phyloP scores from a whole-genome alignment of 805 yeast genomes.

The Torulaspora microellipsoides region DNA sequence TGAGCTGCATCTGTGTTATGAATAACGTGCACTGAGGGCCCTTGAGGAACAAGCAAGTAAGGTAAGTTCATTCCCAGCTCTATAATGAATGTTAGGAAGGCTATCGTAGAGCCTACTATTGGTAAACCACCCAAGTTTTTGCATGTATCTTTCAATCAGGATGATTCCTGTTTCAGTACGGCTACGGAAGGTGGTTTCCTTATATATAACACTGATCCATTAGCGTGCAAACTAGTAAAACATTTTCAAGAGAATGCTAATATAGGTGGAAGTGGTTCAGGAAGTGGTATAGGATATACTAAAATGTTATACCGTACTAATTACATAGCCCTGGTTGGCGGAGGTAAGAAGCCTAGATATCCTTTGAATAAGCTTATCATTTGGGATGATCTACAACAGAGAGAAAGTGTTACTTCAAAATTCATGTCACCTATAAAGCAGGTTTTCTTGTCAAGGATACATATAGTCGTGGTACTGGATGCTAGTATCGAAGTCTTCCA shows the following conservation, averaged over 20 bases:
- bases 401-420: slow-evolving; percentile 66
- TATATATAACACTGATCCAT: slow-evolving; percentile 84
- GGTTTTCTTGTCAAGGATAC: slow-evolving; percentile 67
- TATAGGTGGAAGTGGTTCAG: slow-evolving; percentile 57
- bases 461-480: slow-evolving; percentile 67
- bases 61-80: no score
- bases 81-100: slow-evolving; percentile 17
- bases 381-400: slow-evolving; percentile 87
- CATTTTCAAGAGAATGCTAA: slow-evolving; percentile 40
- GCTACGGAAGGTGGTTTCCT: slow-evolving; percentile 78
- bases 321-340: slow-evolving; percentile 85
- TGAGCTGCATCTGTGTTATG: no score
- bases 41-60: no score
- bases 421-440: slow-evolving; percentile 72
- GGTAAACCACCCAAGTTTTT: slow-evolving; percentile 38
- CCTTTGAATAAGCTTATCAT: slow-evolving; percentile 76
- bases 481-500: slow-evolving; percentile 71
- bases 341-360: slow-evolving; percentile 74
- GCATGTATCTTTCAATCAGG: slow-evolving; percentile 77
- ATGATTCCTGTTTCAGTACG: slow-evolving; percentile 82
- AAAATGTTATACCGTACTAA: slow-evolving; percentile 88
- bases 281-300: slow-evolving; percentile 64
- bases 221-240: slow-evolving; percentile 35
- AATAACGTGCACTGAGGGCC: no score
- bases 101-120: slow-evolving; percentile 11